Evolutionary conservation across 139 green algal species (phyloP).

Genomic region (Chlorella sp.): DNA sequence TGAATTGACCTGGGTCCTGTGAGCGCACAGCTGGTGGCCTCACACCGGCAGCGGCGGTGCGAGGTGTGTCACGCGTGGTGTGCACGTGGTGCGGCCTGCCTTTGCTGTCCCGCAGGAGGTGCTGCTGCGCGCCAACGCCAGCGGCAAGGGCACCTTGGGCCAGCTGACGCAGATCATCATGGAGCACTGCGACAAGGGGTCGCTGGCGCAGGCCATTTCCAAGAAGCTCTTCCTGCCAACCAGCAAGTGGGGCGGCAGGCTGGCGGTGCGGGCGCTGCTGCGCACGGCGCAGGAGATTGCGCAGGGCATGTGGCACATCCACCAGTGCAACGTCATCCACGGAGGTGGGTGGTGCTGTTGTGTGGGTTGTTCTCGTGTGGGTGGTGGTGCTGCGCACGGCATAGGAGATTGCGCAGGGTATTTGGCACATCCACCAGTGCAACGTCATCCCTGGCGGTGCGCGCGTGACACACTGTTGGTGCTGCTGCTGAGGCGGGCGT

Average conservation of each 20-base stretch:
- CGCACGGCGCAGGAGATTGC: conserved; percentile 25
- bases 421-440: conserved; percentile 5
- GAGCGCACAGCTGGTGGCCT: neutral
- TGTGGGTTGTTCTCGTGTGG: no score
- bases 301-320: conserved; percentile 12
- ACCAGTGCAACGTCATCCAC: conserved; percentile 3
- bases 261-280: conserved; percentile 27
- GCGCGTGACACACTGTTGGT: neutral
- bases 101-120: neutral
- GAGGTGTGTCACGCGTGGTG: neutral
- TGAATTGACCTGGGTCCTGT: neutral
- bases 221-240: conserved; percentile 15
- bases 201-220: conserved; percentile 19
- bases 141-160: neutral
- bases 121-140: conserved; percentile 1
- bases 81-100: neutral
- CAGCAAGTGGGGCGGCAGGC: conserved; percentile 22
- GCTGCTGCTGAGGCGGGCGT: neutral
- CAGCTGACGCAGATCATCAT: conserved; percentile 19
- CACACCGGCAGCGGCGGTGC: neutral
- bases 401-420: conserved; percentile 18
- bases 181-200: conserved; percentile 21
- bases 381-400: conserved; percentile 23
- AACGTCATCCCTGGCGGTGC: conserved; percentile 2
- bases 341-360: neutral